Percentiles rank a stretch among this genome's conserved stretches.
phyloP scores from a whole-genome alignment of 768 basidiomycete genomes.

The Termitomyces titanicus region DNA sequence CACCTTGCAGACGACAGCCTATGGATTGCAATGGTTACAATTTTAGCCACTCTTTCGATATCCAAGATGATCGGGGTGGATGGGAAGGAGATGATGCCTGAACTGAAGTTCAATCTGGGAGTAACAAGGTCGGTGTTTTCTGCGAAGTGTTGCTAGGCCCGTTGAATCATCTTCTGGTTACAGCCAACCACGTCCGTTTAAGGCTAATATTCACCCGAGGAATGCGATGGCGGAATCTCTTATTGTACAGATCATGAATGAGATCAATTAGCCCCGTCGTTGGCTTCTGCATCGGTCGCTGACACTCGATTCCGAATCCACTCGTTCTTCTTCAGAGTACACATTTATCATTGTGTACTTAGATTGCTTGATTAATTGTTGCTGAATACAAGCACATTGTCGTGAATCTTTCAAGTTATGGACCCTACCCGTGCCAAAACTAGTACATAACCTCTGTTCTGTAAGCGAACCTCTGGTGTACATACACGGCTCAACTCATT shows the following conservation, averaged over 20 bases:
- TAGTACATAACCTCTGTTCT: background rate
- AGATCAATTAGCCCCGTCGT: background rate
- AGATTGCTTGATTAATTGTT: background rate
- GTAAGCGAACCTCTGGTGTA: background rate
- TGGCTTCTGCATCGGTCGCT: background rate
- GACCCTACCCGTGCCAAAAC: background rate
- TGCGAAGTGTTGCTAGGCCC: background rate
- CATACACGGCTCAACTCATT: too few relatives aligned
- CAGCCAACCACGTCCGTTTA: slow-evolving; percentile 7
- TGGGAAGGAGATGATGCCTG: slow-evolving; percentile 23
- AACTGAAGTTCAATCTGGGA: slow-evolving; percentile 2
- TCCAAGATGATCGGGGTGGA: slow-evolving; percentile 20
- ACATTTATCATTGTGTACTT: background rate
- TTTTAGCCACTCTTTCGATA: slow-evolving; percentile 28
- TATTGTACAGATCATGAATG: background rate
- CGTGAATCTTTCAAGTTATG: too few relatives aligned
- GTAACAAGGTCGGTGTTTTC: slow-evolving; percentile 3
- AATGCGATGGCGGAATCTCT: background rate
- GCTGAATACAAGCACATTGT: too few relatives aligned
- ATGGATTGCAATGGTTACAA: slow-evolving; percentile 19
- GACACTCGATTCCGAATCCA: background rate
- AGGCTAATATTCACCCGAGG: slow-evolving; percentile 10
- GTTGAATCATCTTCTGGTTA: background rate
- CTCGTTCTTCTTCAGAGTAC: background rate
- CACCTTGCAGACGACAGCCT: slow-evolving; percentile 22